Base-by-base conservation (phyloP, 2,329 filamentous ascomycete species). In the Scytalidium lignicola region DNA sequence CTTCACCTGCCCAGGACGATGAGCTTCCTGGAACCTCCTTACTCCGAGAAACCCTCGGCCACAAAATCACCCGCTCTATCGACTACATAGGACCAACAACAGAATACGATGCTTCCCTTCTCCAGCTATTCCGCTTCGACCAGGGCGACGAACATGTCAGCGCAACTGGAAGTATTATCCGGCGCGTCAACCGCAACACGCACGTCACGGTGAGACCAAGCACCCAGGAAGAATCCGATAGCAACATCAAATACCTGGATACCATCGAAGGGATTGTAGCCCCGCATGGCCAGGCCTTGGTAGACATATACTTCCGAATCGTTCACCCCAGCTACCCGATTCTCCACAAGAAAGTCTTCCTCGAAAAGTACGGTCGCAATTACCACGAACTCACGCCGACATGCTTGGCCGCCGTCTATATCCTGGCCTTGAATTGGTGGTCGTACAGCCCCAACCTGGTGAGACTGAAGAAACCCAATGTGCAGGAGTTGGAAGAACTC, bases 81-180 rank as follows among this genome's bases (percentile, higher is more conserved):
- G 85, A 88, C 65, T 88, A 90, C 62, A 85, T 92, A 56, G 88
- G 88, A 20, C 80, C 85, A 51, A 91, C 86, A 42, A 89, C 86
- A 41, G 86, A 90, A 58, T 88, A 90, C 63, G 88, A 92, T 64
- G 84, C 86, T n/a, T 83, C 83, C 18, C 74, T 92, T 50, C 88
- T 91, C 67, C 87, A 87, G 59, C 77, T 91, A 21, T 90, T 86
- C 17, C 78, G 83, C 4, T 90, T 90, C 65, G 86, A 91, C 67
- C 83, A 82, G 21, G 83, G 85, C 62, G 86, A 90, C 70, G 87
- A 91, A 69, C 89, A 84, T 60, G 78, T 85, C 18, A 76, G 88
- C 50, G 77, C 84, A 40, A 74, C 80, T 50, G 80, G 81, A 37
- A 81, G 76, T 6, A 37, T 37, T 17, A 76, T 91, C 46, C 80